Evolutionary conservation across 78 protist species (phyloP), one percentile per base, ranked within the genome.

Genomic region (Cavenderia fasciculata): DNA sequence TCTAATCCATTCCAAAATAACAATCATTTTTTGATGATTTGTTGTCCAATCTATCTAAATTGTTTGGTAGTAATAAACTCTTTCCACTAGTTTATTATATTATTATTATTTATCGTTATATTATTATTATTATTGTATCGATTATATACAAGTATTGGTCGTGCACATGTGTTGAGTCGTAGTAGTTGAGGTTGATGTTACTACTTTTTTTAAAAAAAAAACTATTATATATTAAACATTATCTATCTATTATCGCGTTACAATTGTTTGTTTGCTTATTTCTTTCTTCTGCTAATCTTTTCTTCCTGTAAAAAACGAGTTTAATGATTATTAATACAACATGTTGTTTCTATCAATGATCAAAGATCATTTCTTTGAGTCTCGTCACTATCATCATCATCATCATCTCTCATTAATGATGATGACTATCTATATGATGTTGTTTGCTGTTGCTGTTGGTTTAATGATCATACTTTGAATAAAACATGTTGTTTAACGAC

Each of bases 201-300:
- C n/a, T n/a, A n/a, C n/a, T n/a, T n/a, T n/a, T n/a, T n/a, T n/a
- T n/a, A n/a, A n/a, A n/a, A n/a, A n/a, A n/a, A n/a, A n/a, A n/a
- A n/a, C n/a, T n/a, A n/a, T n/a, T n/a, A n/a, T n/a, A n/a, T n/a
- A n/a, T n/a, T n/a, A n/a, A n/a, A n/a, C n/a, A n/a, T n/a, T n/a
- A 21, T 52, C 59, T 52, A 21, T 12, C 21, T 21, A 21, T 10
- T 52, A 19, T 52, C 4, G 11, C 21, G 21, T 52, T 52, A 52
- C 4, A 21, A 4, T 52, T 52, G 21, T 12, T 19, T 52, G 11
- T 21, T 52, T 52, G n/a, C 27, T 71, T 38, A 47, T 65, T 59
- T 46, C 46, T 82, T 82, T 78, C 68, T 82, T 82, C 90, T 82
- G 78, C 90, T 82, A 56, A 82, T 82, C 44, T 82, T 82, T 43